A percentile compares a stretch with the other conserved stretches of the same genome.
These are phyloP conservation scores for Pseudogymnoascus sp. DNA, from an alignment of 2,329 filamentous ascomycete genomes.

Conservation along the genomic window DNA sequence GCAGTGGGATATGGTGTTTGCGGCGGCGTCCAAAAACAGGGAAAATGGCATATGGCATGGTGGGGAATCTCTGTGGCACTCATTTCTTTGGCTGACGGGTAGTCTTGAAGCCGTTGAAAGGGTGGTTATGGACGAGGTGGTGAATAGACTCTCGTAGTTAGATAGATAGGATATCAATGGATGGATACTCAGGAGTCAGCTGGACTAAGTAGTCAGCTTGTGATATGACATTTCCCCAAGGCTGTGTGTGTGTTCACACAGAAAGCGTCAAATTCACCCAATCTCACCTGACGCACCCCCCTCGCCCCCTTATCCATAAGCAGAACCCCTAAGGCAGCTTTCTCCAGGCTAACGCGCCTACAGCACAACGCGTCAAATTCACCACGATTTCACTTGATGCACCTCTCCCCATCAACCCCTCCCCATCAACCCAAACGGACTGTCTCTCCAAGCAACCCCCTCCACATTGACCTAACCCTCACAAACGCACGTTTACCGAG, in stretches of 20 bases:
- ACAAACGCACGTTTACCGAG: background rate
- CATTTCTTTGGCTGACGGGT: background rate
- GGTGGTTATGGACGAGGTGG: background rate
- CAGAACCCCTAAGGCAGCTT: background rate
- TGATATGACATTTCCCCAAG: background rate
- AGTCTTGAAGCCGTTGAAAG: background rate
- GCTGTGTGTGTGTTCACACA: background rate
- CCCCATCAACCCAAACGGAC: background rate
- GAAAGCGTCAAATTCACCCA: background rate
- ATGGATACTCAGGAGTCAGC: background rate
- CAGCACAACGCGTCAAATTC: background rate
- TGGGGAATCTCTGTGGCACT: background rate
- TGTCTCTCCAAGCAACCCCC: background rate
- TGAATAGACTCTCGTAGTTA: background rate
- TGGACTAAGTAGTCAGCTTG: background rate
- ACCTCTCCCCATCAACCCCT: background rate
- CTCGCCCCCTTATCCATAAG: background rate
- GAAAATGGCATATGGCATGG: background rate
- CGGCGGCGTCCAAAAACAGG: background rate
- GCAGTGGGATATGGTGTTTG: background rate
- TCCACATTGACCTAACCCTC: background rate
- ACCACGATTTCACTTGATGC: background rate
- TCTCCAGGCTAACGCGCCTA: background rate
- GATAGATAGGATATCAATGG: background rate
- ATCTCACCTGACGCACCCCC: background rate